Percentiles rank a stretch among this genome's conserved stretches.
These are phyloP conservation scores for Neospora caninum DNA, from an alignment of 169 alveolate genomes.

Conservation along the genomic window DNA sequence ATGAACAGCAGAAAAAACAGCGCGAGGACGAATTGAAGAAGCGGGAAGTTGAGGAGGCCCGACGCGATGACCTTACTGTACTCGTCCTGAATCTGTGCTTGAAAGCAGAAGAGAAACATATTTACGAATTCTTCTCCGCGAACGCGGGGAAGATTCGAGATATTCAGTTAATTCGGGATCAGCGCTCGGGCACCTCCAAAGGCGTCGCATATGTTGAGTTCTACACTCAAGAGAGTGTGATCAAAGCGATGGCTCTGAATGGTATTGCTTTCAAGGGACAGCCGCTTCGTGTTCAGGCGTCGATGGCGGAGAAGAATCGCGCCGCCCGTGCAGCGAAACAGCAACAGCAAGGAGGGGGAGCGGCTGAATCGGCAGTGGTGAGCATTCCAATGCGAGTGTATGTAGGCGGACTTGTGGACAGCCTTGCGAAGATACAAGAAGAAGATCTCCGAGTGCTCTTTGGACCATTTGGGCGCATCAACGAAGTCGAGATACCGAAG, in stretches of 20 bases:
- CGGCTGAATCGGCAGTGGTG: slow-evolving; percentile 84
- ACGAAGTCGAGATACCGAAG: slow-evolving; percentile 89
- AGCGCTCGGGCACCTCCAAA: slow-evolving; percentile 94
- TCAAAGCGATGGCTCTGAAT: slow-evolving; percentile 92
- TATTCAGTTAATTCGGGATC: slow-evolving; percentile 95
- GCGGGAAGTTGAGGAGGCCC: slow-evolving; percentile 95
- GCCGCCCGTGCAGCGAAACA: slow-evolving; percentile 95
- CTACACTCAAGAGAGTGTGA: slow-evolving; percentile 94
- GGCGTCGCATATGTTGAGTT: slow-evolving; percentile 98
- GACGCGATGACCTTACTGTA: slow-evolving; percentile 97
- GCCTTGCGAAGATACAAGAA: slow-evolving; percentile 84
- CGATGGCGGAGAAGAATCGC: slow-evolving; percentile 98
- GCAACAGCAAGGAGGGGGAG: slow-evolving; percentile 76
- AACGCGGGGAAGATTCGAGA: slow-evolving; percentile 97
- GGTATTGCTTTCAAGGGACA: slow-evolving; percentile 92
- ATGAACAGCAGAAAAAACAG: slow-evolving; percentile 74
- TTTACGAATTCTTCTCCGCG: slow-evolving; percentile 92
- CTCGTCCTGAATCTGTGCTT: slow-evolving; percentile 91
- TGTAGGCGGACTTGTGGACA: slow-evolving; percentile 94
- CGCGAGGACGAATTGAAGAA: slow-evolving; percentile 81
- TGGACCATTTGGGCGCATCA: slow-evolving; percentile 95
- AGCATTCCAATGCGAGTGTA: slow-evolving; percentile 90
- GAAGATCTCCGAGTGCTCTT: slow-evolving; percentile 92
- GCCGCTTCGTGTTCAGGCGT: slow-evolving; percentile 92
- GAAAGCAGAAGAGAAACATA: slow-evolving; percentile 95